Base-by-base conservation (phyloP, 345 rosid genomes). In the Eutrema japonicum region DNA sequence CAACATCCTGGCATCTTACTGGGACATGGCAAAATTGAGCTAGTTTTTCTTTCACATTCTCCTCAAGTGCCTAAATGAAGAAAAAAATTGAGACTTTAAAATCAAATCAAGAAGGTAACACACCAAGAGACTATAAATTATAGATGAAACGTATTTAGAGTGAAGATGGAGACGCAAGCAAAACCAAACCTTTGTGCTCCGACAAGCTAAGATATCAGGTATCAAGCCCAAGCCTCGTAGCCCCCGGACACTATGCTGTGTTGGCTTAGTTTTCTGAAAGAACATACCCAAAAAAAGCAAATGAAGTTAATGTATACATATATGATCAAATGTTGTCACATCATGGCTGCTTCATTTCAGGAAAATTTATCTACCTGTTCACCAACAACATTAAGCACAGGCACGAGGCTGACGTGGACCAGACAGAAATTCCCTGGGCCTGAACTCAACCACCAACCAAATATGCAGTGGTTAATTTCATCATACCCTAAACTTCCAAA, bases 351-450 rank as follows among this genome's bases (percentile, higher is more conserved):
- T 38, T 58, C 77, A 68, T 61, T 68, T 68, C 70, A 68, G 22
- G 74, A 61, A 52, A 68, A 48, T 8, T 1, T 18, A 48, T 55
- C 33, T 77, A 93, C 98, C 94, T 87, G 98, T 74, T 94, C 98
- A 63, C 98, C 98, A 49, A 94, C 98, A 51, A 89, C 97, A 83
- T 84, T 89, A 62, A 91, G 86, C 68, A 94, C 97, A 71, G 98
- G 98, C 68, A 94, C 96, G 72, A 94, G 95, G 82, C 97, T 94
- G 78, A 94, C 97, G 79, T 94, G 98, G 79, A 94, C 79, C 84
- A 94, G 78, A 84, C 97, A 94, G 80, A 94, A 91, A 84, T 91
- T 94, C 29, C 93, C 97, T 40, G 80, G 72, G 33, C 97, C 98
- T 93, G 68, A 37, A 75, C 71, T 66, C 77, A 52, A 47, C 66